A percentile compares a stretch with the other conserved stretches of the same genome.
Evolutionary conservation across 306 rosid genomes (phyloP).

Genomic region (Trichosanthes truncata): DNA sequence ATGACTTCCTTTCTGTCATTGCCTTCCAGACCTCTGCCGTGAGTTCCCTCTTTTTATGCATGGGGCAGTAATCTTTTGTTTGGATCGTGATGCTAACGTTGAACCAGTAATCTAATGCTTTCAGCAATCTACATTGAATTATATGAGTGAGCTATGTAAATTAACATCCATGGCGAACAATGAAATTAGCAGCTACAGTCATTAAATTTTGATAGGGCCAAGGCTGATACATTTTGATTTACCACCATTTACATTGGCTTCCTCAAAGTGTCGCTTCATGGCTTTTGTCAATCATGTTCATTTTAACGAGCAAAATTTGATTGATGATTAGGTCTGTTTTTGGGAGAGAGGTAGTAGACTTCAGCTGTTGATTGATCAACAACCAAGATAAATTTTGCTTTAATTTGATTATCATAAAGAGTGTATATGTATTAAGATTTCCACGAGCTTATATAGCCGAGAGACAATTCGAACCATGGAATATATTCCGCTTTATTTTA

Average conservation of each 20-base stretch:
- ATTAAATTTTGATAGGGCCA: neutral
- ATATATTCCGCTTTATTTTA: neutral
- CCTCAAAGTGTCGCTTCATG: neutral
- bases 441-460: neutral
- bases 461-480: neutral
- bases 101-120: neutral
- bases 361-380: neutral
- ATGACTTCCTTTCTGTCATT: conserved; percentile 61
- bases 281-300: neutral
- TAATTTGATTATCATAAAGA: neutral
- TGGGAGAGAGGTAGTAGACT: neutral
- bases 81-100: neutral
- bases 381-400: neutral
- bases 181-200: neutral
- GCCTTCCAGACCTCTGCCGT: conserved; percentile 84
- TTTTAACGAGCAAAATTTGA: neutral
- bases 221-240: neutral
- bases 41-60: conserved; percentile 23
- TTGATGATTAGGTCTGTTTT: neutral
- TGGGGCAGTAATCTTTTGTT: neutral
- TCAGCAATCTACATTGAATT: neutral
- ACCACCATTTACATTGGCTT: neutral
- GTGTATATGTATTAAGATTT: neutral
- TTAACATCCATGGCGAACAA: neutral
- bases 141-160: neutral